Evolutionary conservation across 75 land plant species (phyloP).

Genomic region (Cryptomeria japonica): DNA sequence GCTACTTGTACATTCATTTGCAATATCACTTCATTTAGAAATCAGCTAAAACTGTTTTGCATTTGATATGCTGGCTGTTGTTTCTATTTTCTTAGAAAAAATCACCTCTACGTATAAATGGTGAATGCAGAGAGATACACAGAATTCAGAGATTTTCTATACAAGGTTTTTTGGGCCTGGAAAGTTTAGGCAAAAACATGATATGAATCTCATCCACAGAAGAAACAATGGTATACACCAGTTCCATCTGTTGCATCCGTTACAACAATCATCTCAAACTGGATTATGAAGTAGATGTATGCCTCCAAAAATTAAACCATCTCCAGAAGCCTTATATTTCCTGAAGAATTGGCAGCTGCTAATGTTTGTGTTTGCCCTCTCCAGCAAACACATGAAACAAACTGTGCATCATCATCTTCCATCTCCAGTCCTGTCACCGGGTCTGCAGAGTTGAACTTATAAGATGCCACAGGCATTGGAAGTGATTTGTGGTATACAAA

Average conservation of each 20-base stretch:
- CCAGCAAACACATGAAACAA: constrained; percentile 66
- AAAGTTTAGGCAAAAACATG: background rate
- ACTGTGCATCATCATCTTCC: constrained; percentile 52
- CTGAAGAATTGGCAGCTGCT: constrained; percentile 57
- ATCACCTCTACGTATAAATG: background rate
- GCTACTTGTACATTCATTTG: background rate
- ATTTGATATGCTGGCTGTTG: background rate
- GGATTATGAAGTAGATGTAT: background rate
- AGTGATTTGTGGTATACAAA: constrained; percentile 76
- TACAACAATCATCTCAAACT: background rate
- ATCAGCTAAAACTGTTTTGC: background rate
- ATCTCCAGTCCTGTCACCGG: constrained; percentile 47
- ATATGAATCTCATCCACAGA: background rate
- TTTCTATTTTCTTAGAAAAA: background rate
- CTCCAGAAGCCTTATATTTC: constrained; percentile 56
- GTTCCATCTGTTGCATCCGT: background rate
- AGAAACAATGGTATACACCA: background rate
- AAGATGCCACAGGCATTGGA: constrained; percentile 73
- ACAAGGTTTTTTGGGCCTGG: background rate
- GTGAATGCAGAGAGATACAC: background rate
- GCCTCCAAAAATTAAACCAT: constrained; percentile 27
- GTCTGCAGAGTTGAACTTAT: constrained; percentile 58
- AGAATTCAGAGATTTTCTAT: background rate
- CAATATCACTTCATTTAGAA: background rate
- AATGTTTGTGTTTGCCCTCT: constrained; percentile 51